phyloP scores from a whole-genome alignment of 2,329 filamentous ascomycete species.

The Zymoseptoria ardabiliae region DNA sequence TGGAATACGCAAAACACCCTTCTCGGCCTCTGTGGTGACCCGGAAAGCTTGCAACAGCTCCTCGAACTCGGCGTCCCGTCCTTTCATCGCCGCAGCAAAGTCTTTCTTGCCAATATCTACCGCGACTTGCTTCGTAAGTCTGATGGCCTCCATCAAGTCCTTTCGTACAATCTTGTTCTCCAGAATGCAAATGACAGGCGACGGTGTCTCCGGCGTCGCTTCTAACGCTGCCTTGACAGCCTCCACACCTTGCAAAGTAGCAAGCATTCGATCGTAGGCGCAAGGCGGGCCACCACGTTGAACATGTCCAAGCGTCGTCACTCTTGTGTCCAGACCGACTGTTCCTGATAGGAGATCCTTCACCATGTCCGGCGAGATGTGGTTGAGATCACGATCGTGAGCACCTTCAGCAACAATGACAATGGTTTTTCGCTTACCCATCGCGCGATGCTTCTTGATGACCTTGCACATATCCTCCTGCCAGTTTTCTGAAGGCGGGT shows the following conservation, averaged over 20 bases:
- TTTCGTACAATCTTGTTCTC: conserved; percentile 97
- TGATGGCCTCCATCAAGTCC: conserved; percentile 80
- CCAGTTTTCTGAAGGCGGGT: conserved; percentile 82
- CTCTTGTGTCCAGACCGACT: conserved; percentile 79
- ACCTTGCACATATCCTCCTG: conserved; percentile 77
- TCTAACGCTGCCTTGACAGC: conserved; percentile 88
- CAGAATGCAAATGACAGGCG: conserved; percentile 89
- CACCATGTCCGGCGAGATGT: conserved; percentile 73
- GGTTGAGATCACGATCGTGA: conserved; percentile 73
- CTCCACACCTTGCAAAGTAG: conserved; percentile 88
- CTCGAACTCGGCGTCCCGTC: conserved; percentile 86
- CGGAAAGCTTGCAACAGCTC: conserved; percentile 88
- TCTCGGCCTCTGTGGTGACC: conserved; percentile 77
- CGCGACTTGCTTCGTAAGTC: conserved; percentile 76
- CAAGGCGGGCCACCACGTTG: conserved; percentile 89
- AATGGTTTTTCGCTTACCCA: conserved; percentile 95
- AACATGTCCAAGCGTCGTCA: conserved; percentile 94
- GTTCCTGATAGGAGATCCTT: conserved; percentile 80
- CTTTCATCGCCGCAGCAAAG: conserved; percentile 77
- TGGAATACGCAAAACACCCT: conserved; percentile 61
- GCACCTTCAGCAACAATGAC: conserved; percentile 97
- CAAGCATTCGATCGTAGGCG: conserved; percentile 88
- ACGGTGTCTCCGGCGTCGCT: conserved; percentile 79
- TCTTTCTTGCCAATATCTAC: conserved; percentile 76
- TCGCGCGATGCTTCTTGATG: conserved; percentile 69